Conservation (phyloP, 2,329 filamentous ascomycete genomes). For the Rhinocladiella mackenziei region DNA sequence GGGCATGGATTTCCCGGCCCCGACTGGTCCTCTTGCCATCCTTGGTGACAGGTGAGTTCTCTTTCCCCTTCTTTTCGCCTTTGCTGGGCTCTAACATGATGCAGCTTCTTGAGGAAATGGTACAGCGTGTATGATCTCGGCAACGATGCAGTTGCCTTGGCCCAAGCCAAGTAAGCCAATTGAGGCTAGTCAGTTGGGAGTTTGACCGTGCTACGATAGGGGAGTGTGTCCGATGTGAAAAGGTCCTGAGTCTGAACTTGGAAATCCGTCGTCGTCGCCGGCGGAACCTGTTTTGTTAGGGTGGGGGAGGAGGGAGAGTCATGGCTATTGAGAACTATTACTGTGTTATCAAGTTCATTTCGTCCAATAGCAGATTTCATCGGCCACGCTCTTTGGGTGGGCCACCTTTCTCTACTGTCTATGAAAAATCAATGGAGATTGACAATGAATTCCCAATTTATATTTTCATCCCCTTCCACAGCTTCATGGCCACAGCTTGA, state of each 20-base stretch:
- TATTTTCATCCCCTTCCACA: too few species aligned
- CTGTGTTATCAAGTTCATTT: too few species aligned
- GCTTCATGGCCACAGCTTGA: too few species aligned
- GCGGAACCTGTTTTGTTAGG: not conserved
- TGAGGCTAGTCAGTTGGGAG: not conserved
- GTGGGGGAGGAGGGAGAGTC: too few species aligned
- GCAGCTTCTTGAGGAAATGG: slow-evolving; percentile 53
- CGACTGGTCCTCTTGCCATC: slow-evolving; percentile 86
- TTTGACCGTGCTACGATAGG: not conserved
- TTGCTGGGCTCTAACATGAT: slow-evolving; percentile 27
- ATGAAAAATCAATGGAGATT: too few species aligned
- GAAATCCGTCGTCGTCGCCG: not conserved
- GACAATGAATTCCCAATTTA: too few species aligned
- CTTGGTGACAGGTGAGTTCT: slow-evolving; percentile 69
- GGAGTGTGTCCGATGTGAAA: too few species aligned
- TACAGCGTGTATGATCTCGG: slow-evolving; percentile 75
- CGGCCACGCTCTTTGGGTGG: too few species aligned
- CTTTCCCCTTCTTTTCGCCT: slow-evolving; percentile 43
- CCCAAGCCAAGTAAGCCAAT: slow-evolving; percentile 69
- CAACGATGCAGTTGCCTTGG: slow-evolving; percentile 82
- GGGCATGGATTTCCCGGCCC: slow-evolving; percentile 86
- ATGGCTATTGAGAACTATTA: too few species aligned
- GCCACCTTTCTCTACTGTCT: too few species aligned
- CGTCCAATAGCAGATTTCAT: too few species aligned
- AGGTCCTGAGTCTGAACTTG: not conserved